Conservation (phyloP, 805 yeast genomes). For the Yamadazyma akitaensis region DNA sequence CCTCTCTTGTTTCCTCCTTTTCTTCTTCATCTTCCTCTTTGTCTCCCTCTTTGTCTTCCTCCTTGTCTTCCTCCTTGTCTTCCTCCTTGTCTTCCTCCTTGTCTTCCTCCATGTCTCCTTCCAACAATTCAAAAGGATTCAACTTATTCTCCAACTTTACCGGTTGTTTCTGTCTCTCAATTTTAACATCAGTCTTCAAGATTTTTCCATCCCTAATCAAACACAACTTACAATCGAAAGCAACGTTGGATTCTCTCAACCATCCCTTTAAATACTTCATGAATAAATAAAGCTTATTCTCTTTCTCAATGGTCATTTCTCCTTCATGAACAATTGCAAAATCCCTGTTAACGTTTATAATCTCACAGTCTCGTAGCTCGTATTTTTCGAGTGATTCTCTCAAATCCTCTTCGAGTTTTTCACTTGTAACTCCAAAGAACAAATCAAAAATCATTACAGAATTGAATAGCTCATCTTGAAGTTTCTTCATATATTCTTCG, state of each 20-base stretch:
- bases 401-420: slow-evolving; percentile 38
- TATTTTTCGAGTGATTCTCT: slow-evolving; percentile 18
- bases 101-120: neutral
- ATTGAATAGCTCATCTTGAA: slow-evolving; percentile 34
- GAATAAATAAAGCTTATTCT: slow-evolving; percentile 41
- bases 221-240: slow-evolving; percentile 48
- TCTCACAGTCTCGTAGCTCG: slow-evolving; percentile 1
- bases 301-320: slow-evolving; percentile 34
- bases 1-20: neutral
- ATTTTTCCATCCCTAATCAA: slow-evolving; percentile 27
- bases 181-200: slow-evolving; percentile 11
- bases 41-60: neutral
- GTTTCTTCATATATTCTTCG: slow-evolving; percentile 19
- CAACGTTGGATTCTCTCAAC: slow-evolving; percentile 41
- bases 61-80: neutral
- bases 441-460: slow-evolving; percentile 54
- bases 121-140: slow-evolving; percentile 8
- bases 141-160: slow-evolving; percentile 9
- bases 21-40: neutral
- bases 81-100: neutral
- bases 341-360: neutral
- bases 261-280: slow-evolving; percentile 30
- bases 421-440: slow-evolving; percentile 47
- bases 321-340: neutral
- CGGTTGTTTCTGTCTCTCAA: neutral